Evolutionary conservation across 2,329 filamentous ascomycete genomes (phyloP).

Genomic region (Venturia oleaginea): DNA sequence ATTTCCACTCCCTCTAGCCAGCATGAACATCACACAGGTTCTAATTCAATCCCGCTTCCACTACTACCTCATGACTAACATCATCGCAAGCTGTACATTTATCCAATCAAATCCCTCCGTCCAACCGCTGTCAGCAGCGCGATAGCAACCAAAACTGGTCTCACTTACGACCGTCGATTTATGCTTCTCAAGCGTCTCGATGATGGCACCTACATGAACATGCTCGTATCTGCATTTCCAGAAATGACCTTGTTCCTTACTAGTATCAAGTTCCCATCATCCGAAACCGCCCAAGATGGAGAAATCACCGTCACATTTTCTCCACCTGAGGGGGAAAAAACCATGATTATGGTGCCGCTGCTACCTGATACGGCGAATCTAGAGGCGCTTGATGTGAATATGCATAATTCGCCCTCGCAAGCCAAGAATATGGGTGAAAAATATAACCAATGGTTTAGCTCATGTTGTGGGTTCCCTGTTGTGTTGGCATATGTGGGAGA

Average conservation of each 20-base stretch:
- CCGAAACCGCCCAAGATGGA: constrained; percentile 22
- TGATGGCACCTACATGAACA: constrained; percentile 30
- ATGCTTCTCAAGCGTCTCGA: constrained; percentile 33
- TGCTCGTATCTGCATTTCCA: constrained; percentile 32
- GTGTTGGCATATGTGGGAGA: constrained; percentile 35
- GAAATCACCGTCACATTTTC: constrained; percentile 32
- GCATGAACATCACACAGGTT: constrained; percentile 28
- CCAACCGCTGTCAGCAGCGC: constrained; percentile 29
- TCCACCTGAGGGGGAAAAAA: constrained; percentile 20
- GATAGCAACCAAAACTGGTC: constrained; percentile 35
- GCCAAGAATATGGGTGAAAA: constrained; percentile 34
- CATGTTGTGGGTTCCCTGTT: constrained; percentile 35
- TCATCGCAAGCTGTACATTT: constrained; percentile 32
- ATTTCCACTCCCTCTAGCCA: constrained; percentile 1
- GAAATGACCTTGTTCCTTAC: constrained; percentile 35
- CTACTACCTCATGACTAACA: not conserved
- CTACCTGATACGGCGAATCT: constrained; percentile 29
- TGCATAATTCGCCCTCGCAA: constrained; percentile 34
- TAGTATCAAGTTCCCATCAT: constrained; percentile 23
- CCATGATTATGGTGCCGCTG: constrained; percentile 31
- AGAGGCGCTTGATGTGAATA: constrained; percentile 29
- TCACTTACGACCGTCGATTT: constrained; percentile 34
- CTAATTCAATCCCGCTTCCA: not conserved
- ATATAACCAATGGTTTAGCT: constrained; percentile 36
- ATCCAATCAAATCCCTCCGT: constrained; percentile 40